Percentiles rank a stretch among this genome's conserved stretches.
Evolutionary conservation across 2,329 filamentous ascomycete species (phyloP).

Genomic region (Fusarium sp.): DNA sequence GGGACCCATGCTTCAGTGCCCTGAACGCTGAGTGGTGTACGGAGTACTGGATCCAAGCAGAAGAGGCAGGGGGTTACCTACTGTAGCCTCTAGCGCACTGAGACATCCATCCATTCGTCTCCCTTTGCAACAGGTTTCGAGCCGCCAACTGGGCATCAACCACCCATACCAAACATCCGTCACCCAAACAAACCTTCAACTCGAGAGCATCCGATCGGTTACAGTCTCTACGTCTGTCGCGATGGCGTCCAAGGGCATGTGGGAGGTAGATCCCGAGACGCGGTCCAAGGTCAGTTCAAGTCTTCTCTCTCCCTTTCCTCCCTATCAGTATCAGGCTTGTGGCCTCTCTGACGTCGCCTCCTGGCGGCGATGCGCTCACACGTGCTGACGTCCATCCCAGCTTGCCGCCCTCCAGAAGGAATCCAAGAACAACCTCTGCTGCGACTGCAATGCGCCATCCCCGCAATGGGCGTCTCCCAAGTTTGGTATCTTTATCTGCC

Average conservation of each 20-base stretch:
- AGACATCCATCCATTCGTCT: constrained; percentile 28
- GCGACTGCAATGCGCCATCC: constrained; percentile 94
- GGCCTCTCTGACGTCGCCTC: not conserved
- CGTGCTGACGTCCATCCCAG: constrained; percentile 58
- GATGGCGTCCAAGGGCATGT: constrained; percentile 84
- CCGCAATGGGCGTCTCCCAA: constrained; percentile 99
- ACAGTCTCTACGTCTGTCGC: constrained; percentile 24
- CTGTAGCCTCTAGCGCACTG: constrained; percentile 22
- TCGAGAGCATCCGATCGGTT: constrained; percentile 14
- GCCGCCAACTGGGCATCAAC: constrained; percentile 31
- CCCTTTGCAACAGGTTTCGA: constrained; percentile 33
- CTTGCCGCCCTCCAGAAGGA: constrained; percentile 92
- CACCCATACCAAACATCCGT: constrained; percentile 19
- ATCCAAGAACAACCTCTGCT: constrained; percentile 89
- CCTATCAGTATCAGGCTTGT: constrained; percentile 4
- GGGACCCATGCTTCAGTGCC: constrained; percentile 23
- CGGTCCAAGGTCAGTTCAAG: constrained; percentile 80
- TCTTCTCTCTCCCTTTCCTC: constrained; percentile 18
- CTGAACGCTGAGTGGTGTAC: constrained; percentile 34
- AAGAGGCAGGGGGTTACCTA: constrained; percentile 1
- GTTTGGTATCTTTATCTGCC: constrained; percentile 98
- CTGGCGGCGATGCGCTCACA: constrained; percentile 15
- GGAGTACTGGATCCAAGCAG: constrained; percentile 15
- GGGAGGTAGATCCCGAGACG: constrained; percentile 99
- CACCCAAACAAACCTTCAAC: constrained; percentile 6